Evolutionary conservation across 768 basidiomycete genomes (phyloP).

Genomic region (Calocybe indica): DNA sequence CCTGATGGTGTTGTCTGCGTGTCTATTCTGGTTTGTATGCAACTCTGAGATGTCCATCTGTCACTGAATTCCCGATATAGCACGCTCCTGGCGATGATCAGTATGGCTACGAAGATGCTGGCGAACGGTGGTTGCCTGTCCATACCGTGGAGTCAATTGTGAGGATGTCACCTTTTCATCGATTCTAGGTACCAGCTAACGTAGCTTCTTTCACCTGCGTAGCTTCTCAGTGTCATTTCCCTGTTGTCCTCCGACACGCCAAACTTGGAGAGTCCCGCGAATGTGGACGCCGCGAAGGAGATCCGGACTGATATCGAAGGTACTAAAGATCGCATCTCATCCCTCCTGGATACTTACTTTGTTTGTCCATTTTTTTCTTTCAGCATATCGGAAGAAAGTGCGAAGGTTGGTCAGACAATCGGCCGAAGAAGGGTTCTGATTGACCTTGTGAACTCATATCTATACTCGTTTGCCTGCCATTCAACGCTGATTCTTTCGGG

Average conservation of each 20-base stretch:
- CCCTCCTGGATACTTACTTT: background rate
- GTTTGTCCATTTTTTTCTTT: conserved; percentile 11
- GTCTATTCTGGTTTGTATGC: conserved; percentile 72
- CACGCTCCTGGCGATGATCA: conserved; percentile 96
- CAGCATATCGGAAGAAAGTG: conserved; percentile 95
- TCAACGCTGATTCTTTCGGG: conserved; percentile 1
- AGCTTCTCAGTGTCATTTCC: conserved; percentile 97
- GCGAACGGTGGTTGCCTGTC: conserved; percentile 96
- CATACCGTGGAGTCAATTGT: conserved; percentile 97
- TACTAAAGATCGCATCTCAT: conserved; percentile 22
- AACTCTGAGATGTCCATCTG: conserved; percentile 1
- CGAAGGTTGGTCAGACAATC: conserved; percentile 79
- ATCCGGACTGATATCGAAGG: conserved; percentile 59
- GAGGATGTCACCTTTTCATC: conserved; percentile 12
- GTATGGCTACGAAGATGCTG: conserved; percentile 94
- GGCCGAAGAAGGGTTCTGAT: conserved; percentile 84
- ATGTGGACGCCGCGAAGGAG: conserved; percentile 93
- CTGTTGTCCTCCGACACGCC: conserved; percentile 89
- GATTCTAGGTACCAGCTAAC: conserved; percentile 3
- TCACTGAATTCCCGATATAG: conserved; percentile 30
- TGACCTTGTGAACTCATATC: conserved; percentile 5
- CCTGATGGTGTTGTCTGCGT: conserved; percentile 91
- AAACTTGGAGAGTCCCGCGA: conserved; percentile 90
- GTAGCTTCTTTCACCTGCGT: conserved; percentile 1
- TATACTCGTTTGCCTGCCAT: conserved; percentile 5